Percentiles rank a stretch among this genome's conserved stretches.
Evolutionary conservation across 2,329 filamentous ascomycete genomes (phyloP).

Genomic region (Metarhizium robertsii): DNA sequence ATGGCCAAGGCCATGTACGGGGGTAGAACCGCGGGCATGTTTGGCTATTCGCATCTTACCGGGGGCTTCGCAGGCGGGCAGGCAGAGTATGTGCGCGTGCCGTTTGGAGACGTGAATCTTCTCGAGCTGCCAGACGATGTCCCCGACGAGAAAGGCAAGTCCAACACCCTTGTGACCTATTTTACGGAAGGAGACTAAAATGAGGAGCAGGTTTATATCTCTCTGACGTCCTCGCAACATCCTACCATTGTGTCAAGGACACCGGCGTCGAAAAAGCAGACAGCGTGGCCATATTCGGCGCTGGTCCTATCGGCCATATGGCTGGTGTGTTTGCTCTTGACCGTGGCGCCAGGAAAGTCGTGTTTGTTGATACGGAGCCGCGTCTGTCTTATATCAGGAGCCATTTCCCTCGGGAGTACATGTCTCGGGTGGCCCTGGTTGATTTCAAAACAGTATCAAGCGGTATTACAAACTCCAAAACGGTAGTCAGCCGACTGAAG

Average conservation of each 20-base stretch:
- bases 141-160: conserved; percentile 66
- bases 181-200: no score
- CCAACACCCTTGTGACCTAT: no score
- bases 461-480: no score
- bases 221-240: conserved; percentile 70
- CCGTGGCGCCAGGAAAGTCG: no score
- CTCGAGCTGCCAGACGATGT: conserved; percentile 69
- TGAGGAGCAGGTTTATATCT: conserved; percentile 49
- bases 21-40: conserved; percentile 62
- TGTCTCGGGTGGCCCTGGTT: no score
- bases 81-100: conserved; percentile 78
- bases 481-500: no score
- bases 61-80: conserved; percentile 84
- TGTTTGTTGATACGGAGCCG: no score
- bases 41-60: conserved; percentile 69
- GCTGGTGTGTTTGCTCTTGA: no score
- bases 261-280: conserved; percentile 72
- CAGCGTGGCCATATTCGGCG: conserved; percentile 75
- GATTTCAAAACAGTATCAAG: no score
- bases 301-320: conserved; percentile 44
- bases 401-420: no score
- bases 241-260: conserved; percentile 75
- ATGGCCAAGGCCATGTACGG: conserved; percentile 70
- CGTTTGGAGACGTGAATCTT: conserved; percentile 71
- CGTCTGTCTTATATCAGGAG: no score